Evolutionary conservation across 2,329 filamentous ascomycete genomes (phyloP), one percentile per base, ranked within the genome.

Genomic region (Orbilia javanica): DNA sequence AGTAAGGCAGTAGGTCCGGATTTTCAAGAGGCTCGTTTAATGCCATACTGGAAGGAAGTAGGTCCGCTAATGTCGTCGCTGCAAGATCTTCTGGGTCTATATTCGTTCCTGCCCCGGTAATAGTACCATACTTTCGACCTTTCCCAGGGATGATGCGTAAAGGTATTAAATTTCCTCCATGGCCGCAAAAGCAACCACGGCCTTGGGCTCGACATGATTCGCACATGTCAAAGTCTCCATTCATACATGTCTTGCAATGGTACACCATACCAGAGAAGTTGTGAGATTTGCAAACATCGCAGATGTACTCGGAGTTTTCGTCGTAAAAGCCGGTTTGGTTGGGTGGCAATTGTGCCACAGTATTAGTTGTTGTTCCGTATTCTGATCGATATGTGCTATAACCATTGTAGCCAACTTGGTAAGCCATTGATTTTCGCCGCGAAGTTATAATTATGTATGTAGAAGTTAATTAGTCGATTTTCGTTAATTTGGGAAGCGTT

Each of bases 181-280:
- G 52, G 3, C 52, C 52, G 31, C 66, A 69, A 22, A 69, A 69
- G n/a, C 66, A 69, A 18, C 8, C 48, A 8, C 53, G 50, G 3
- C 53, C 52, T 39, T 62, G 66, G 6, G 18, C 6, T 39, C 20
- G 34, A 15, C 66, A 69, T 6, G 46, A 15, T 55, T 69, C 66
- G 18, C 66, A 69, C 66, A 69, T 69, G 52, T 62, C 66, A 7
- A 69, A 69, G 27, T 69, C 66, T 8, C 66, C 52, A 39, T 62
- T 69, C 1, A 25, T 25, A 29, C 66, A 69, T 31, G 20, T 62
- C 10, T 27, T 39, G 29, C 66, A 69, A 39, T 62, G 66, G 39
- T 60, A 62, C 8, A 69, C 52, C 4, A 10, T 29, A 2, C 66
- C 66, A n/a, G 53, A 69, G n/a, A 69, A 69, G 11, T 69, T 46